Conservation (phyloP, 345 rosid species). For the Microthlaspi erraticum region DNA sequence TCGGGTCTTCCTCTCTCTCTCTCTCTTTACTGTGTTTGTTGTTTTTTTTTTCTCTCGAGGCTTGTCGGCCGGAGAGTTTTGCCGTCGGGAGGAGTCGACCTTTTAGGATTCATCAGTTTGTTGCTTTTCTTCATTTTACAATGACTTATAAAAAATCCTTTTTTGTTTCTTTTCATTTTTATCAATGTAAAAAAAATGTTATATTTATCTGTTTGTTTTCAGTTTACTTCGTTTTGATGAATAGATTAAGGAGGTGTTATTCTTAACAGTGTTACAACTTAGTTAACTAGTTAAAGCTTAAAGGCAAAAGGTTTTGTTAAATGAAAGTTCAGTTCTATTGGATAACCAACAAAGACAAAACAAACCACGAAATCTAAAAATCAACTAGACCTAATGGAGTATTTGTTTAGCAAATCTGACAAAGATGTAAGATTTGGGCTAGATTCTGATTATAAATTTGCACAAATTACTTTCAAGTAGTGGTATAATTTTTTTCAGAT, state of each 20-base stretch:
- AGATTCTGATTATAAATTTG: too few relatives aligned
- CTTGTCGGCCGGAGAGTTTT: slow-evolving; percentile 44
- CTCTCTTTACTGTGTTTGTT: neutral
- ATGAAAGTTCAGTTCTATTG: too few relatives aligned
- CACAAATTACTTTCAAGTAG: too few relatives aligned
- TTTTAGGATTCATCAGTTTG: slow-evolving; percentile 31
- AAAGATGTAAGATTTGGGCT: too few relatives aligned
- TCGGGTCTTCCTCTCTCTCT: slow-evolving; percentile 26
- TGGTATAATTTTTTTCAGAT: too few relatives aligned
- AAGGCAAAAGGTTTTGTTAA: too few relatives aligned
- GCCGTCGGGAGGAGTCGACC: slow-evolving; percentile 39
- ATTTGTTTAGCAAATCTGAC: too few relatives aligned
- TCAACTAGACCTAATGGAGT: too few relatives aligned
- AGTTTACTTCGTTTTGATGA: neutral
- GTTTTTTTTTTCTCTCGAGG: slow-evolving; percentile 40
- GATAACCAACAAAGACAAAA: too few relatives aligned
- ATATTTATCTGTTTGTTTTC: slow-evolving; percentile 9
- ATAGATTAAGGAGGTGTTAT: neutral
- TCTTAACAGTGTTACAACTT: too few relatives aligned
- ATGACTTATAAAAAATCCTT: neutral
- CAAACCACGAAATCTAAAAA: too few relatives aligned
- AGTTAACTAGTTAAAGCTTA: too few relatives aligned
- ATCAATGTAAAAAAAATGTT: slow-evolving; percentile 21
- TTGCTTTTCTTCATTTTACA: slow-evolving; percentile 10
- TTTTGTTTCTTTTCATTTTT: neutral